These are phyloP conservation scores for Aspergillus saccharolyticus DNA, from an alignment of 495 filamentous ascomycete species.

Conservation along the genomic window DNA sequence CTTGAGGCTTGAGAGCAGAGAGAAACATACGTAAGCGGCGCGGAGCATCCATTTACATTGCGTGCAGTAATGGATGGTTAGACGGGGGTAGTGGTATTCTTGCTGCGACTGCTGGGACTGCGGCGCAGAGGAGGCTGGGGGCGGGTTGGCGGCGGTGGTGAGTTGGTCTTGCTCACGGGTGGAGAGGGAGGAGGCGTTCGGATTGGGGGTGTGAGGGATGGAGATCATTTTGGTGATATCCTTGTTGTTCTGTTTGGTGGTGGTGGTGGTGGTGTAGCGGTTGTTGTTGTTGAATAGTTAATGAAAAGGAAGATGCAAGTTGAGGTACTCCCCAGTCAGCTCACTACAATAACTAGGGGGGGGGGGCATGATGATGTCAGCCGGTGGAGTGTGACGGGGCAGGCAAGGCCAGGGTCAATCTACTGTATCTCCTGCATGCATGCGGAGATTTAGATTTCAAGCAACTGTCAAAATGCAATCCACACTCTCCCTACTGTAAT, in stretches of 20 bases:
- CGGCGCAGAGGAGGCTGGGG: background rate
- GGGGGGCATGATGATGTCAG: slow-evolving; percentile 45
- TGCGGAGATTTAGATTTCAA: background rate
- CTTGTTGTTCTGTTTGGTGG: background rate
- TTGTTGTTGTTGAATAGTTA: background rate
- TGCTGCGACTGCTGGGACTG: slow-evolving; percentile 12
- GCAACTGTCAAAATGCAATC: background rate
- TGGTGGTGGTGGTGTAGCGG: slow-evolving; percentile 3
- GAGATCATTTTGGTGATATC: background rate
- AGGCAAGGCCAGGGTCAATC: too few species aligned
- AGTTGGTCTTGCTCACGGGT: background rate
- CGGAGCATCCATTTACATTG: slow-evolving; percentile 91
- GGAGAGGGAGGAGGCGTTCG: background rate
- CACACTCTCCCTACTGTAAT: slow-evolving; percentile 6
- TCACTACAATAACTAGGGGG: too few species aligned
- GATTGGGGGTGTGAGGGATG: background rate
- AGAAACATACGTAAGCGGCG: slow-evolving; percentile 65
- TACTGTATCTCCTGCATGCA: background rate
- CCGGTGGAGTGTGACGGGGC: slow-evolving; percentile 11
- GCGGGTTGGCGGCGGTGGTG: slow-evolving; percentile 6
- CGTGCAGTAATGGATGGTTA: slow-evolving; percentile 76
- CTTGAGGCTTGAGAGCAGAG: slow-evolving; percentile 6
- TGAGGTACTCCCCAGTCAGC: too few species aligned
- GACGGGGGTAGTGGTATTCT: slow-evolving; percentile 47
- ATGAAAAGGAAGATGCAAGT: too few species aligned